These are phyloP conservation scores for Neltuma alba DNA, from an alignment of 306 rosid genomes.

Conservation along the genomic window DNA sequence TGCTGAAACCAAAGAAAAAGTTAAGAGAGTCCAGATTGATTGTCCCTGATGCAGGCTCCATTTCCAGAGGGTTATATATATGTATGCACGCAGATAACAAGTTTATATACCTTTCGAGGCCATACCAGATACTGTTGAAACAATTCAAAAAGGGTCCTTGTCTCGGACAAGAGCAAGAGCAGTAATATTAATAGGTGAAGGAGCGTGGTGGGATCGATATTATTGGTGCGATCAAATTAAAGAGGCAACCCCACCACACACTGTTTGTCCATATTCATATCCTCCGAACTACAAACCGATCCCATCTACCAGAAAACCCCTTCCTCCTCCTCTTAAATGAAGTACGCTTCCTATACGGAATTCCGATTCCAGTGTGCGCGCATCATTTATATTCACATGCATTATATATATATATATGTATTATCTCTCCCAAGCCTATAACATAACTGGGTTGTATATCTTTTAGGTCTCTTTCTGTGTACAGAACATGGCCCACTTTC, in stretches of 20 bases:
- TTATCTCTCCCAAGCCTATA: neutral
- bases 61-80: neutral
- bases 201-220: neutral
- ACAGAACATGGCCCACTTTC: neutral
- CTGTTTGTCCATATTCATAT: neutral
- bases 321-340: slow-evolving; percentile 27
- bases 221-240: slow-evolving; percentile 19
- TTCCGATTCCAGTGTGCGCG: neutral
- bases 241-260: neutral
- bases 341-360: neutral
- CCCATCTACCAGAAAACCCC: slow-evolving; percentile 32
- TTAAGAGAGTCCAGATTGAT: neutral
- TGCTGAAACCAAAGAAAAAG: no score
- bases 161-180: neutral
- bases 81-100: neutral
- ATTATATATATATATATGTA: neutral
- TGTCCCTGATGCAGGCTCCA: neutral
- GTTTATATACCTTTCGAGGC: slow-evolving; percentile 25
- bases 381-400: neutral
- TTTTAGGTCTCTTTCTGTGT: neutral
- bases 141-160: neutral
- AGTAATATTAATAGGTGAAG: neutral
- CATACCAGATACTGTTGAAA: slow-evolving; percentile 24
- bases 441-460: slow-evolving; percentile 34
- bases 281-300: slow-evolving; percentile 10